These are phyloP conservation scores for Aechmea fasciata DNA, from an alignment of 176 grass and related monocot genomes.

Conservation along the genomic window DNA sequence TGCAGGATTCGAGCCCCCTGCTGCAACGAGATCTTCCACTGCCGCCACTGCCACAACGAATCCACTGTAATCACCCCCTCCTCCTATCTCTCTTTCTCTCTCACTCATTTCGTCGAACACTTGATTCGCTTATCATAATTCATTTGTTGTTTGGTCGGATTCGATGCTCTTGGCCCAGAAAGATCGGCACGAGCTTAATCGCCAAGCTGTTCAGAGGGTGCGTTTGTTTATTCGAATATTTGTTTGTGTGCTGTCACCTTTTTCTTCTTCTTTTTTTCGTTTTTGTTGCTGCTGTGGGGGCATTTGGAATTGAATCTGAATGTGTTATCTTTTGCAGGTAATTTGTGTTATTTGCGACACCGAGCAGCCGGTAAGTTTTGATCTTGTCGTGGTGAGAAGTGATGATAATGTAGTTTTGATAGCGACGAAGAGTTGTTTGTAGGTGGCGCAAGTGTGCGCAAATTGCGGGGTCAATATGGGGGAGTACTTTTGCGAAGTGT, in stretches of 20 bases:
- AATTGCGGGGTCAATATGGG: slow-evolving; percentile 85
- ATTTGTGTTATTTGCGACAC: slow-evolving; percentile 74
- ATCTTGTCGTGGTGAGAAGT: background rate
- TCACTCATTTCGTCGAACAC: background rate
- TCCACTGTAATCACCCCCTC: slow-evolving; percentile 38
- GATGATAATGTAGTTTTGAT: background rate
- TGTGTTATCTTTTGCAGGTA: slow-evolving; percentile 23
- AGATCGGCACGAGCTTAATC: slow-evolving; percentile 68
- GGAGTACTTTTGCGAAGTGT: slow-evolving; percentile 67
- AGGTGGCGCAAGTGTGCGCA: slow-evolving; percentile 55
- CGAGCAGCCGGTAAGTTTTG: slow-evolving; percentile 58
- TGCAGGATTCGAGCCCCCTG: slow-evolving; percentile 82
- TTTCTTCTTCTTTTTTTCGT: background rate
- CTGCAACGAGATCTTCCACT: slow-evolving; percentile 72
- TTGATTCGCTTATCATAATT: background rate
- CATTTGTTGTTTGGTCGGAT: background rate
- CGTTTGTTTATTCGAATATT: background rate
- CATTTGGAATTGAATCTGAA: background rate
- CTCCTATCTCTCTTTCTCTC: background rate
- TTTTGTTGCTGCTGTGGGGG: background rate
- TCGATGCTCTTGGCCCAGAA: slow-evolving; percentile 29
- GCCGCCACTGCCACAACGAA: slow-evolving; percentile 90
- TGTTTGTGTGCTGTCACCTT: background rate
- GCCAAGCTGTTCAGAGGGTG: slow-evolving; percentile 55
- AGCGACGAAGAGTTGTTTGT: background rate